phyloP scores from a whole-genome alignment of 2,329 filamentous ascomycete genomes.

The Zymoseptoria ardabiliae region DNA sequence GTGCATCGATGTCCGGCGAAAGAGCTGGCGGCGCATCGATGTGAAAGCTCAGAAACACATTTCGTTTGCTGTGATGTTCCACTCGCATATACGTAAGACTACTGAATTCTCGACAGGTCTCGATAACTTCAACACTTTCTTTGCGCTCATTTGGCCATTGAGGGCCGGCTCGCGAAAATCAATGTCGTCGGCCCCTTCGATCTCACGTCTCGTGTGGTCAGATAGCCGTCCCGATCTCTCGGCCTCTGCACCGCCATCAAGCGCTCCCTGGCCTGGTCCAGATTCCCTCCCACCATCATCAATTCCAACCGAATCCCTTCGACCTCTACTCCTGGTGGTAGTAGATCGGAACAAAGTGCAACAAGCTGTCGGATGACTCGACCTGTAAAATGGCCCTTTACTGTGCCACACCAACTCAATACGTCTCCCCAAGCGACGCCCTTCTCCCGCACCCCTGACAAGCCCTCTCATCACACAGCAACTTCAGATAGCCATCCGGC shows the following conservation, averaged over 20 bases:
- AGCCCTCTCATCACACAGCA: background rate
- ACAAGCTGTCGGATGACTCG: background rate
- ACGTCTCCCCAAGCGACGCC: background rate
- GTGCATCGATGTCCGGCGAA: background rate
- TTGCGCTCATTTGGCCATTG: background rate
- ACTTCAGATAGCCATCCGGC: background rate
- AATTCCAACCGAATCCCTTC: constrained; percentile 1
- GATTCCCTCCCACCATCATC: background rate
- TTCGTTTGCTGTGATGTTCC: background rate
- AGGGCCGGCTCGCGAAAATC: background rate
- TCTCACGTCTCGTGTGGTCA: background rate
- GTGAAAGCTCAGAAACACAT: background rate
- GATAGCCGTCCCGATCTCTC: background rate
- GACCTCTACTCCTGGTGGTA: background rate
- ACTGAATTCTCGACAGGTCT: background rate
- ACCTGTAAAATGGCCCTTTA: too few relatives aligned
- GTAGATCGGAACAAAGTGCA: background rate
- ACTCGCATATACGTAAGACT: background rate
- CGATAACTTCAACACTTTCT: background rate
- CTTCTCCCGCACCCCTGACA: background rate
- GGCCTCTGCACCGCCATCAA: background rate
- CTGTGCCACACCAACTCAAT: background rate
- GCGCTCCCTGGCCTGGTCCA: background rate
- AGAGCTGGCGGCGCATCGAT: background rate
- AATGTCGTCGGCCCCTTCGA: background rate